Conservation (phyloP, 2,329 filamentous ascomycete species). For the Torrubiellomyces zombiae region DNA sequence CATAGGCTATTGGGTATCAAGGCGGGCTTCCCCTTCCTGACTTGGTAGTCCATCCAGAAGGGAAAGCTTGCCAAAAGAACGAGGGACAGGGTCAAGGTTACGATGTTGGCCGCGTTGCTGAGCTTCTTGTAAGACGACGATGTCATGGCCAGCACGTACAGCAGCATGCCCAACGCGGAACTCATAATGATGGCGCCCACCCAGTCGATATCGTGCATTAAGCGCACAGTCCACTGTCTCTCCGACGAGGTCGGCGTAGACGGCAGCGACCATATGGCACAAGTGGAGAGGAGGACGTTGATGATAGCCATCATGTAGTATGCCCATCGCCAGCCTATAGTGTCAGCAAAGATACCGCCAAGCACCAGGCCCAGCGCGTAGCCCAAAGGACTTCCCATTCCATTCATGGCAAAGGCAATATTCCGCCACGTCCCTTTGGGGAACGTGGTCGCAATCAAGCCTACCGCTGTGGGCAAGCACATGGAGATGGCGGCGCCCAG, state of each 20-base stretch:
- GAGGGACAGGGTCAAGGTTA: conserved; percentile 24
- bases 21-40: conserved; percentile 27
- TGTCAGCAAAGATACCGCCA: conserved; percentile 30
- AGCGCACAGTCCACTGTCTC: conserved; percentile 10
- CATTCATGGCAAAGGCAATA: conserved; percentile 25
- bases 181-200: conserved; percentile 28
- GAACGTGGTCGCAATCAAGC: conserved; percentile 20
- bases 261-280: conserved; percentile 20
- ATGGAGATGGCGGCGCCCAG: conserved; percentile 20
- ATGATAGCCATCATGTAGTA: conserved; percentile 24
- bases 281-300: conserved; percentile 17
- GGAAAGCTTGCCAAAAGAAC: conserved; percentile 30
- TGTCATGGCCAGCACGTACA: conserved; percentile 32
- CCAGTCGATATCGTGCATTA: conserved; percentile 33
- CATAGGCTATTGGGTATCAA: conserved; percentile 45
- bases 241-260: conserved; percentile 8
- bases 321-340: conserved; percentile 28
- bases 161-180: conserved; percentile 27
- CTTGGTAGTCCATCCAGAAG: conserved; percentile 36
- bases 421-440: conserved; percentile 19
- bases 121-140: conserved; percentile 22
- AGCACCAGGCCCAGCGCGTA: conserved; percentile 32
- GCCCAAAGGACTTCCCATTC: conserved; percentile 27
- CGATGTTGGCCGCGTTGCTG: conserved; percentile 22
- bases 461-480: conserved; percentile 20